Evolutionary conservation across 164 flowering plant species (phyloP).

Genomic region (Magnolia kwangsiensis): DNA sequence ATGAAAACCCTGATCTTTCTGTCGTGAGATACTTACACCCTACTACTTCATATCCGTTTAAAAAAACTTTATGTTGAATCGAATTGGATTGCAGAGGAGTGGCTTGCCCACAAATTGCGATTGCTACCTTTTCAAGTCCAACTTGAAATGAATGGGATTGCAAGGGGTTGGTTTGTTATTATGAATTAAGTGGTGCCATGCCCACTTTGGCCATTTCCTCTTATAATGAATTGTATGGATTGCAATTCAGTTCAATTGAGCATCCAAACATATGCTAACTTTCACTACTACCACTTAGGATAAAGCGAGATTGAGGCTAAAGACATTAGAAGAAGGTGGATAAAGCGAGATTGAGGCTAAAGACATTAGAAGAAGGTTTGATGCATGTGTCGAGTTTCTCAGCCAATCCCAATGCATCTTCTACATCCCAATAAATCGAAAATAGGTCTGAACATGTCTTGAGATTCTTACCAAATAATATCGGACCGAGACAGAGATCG

Average conservation of each 20-base stretch:
- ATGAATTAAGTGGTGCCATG: no score
- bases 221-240: background rate
- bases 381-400: constrained; percentile 45
- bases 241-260: background rate
- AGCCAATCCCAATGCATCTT: constrained; percentile 19
- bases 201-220: background rate
- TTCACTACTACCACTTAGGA: constrained; percentile 11
- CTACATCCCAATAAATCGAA: constrained; percentile 34
- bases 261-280: background rate
- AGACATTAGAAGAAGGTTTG: constrained; percentile 78
- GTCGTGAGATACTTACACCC: background rate
- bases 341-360: constrained; percentile 68
- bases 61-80: no score
- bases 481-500: constrained; percentile 54
- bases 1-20: constrained; percentile 8
- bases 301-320: no score
- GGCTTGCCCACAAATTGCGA: no score
- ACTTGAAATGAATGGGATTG: background rate
- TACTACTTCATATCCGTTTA: no score
- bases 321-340: constrained; percentile 30
- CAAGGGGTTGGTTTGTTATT: background rate
- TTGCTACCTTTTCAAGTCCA: no score
- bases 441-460: constrained; percentile 38
- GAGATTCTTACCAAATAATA: constrained; percentile 50
- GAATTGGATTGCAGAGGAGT: no score